Evolutionary conservation across 208 protist genomes (phyloP), one percentile per base, ranked within the genome.

Genomic region (Wallacemonas collosoma): DNA sequence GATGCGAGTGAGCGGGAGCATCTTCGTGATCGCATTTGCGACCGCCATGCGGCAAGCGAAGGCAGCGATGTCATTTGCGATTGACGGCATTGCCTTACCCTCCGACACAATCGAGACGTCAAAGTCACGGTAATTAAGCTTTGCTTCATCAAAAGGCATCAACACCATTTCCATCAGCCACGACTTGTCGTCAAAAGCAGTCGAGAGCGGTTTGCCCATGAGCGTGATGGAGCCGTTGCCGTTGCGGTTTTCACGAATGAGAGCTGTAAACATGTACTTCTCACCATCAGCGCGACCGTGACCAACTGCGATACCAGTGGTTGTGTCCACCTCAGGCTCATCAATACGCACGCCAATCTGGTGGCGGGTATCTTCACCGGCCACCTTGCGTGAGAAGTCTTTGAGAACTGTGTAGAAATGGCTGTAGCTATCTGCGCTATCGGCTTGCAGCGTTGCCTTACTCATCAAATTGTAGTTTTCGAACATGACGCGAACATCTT

Each of bases 271-370:
- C 58, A 86, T 84, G 73, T 94, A 95, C 75, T 94, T 95, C 53
- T 92, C 80, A 1, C 91, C 91, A 77, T 96, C 91, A 9, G 87
- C 88, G n/a, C 83, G 80, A 1, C 92, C 92, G 48, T 89, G 86
- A 17, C 92, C 92, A 67, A 93, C 83, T 11, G 92, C 81, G 67
- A 97, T 87, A 39, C 92, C 92, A 2, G 89, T 95, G 55, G 85
- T 82, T 2, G 69, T 55, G 61, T 97, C 92, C 0, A 95, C 82
- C 74, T 97, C 89, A 1, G 85, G 68, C 15, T 90, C 81, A 71
- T 97, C 92, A 72, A 97, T 95, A 43, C 92, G 92, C n/a, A 97
- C 92, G 75, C 92, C 92, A 66, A 97, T 93, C 71, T 97, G 92
- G 70, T 95, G 90, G 5, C 92, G 84, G 14, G 90, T 90, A 62